A percentile compares a stretch with the other conserved stretches of the same genome.
Evolutionary conservation across 2,329 filamentous ascomycete species (phyloP).

Genomic region (Graphiopsis chlorocephala): DNA sequence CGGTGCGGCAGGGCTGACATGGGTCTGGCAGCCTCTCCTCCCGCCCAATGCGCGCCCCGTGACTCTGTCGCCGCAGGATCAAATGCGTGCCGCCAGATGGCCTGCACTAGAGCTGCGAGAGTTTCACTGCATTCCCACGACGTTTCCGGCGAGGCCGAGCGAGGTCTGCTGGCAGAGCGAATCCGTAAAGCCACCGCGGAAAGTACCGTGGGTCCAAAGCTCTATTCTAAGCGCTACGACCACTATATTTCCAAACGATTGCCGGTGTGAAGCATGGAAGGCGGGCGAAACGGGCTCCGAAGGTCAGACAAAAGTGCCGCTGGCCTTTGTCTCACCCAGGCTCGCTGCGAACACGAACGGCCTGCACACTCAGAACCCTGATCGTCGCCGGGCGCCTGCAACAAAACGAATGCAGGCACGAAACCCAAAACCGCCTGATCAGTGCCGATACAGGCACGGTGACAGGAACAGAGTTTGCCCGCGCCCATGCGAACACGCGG

Average conservation of each 20-base stretch:
- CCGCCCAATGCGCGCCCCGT: neutral
- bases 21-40: conserved; percentile 8
- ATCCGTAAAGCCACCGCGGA: conserved; percentile 13
- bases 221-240: conserved; percentile 10
- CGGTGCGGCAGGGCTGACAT: conserved; percentile 17
- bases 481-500: conserved; percentile 14
- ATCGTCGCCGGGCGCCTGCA: conserved; percentile 12
- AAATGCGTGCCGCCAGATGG: conserved; percentile 1
- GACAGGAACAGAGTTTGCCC: conserved; percentile 15
- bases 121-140: conserved; percentile 5
- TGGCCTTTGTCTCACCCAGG: conserved; percentile 3
- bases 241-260: conserved; percentile 13
- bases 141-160: conserved; percentile 7
- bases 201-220: conserved; percentile 11
- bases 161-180: neutral
- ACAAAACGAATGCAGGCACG: conserved; percentile 10
- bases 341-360: conserved; percentile 11
- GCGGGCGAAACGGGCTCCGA: neutral
- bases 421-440: neutral
- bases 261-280: conserved; percentile 11
- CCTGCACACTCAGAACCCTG: conserved; percentile 8
- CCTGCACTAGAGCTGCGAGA: conserved; percentile 8
- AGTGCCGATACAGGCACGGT: conserved; percentile 1
- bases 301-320: conserved; percentile 6
- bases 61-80: neutral